Evolutionary conservation across 805 yeast genomes (phyloP).

Genomic region (Kodamaea hsintzibuensis): DNA sequence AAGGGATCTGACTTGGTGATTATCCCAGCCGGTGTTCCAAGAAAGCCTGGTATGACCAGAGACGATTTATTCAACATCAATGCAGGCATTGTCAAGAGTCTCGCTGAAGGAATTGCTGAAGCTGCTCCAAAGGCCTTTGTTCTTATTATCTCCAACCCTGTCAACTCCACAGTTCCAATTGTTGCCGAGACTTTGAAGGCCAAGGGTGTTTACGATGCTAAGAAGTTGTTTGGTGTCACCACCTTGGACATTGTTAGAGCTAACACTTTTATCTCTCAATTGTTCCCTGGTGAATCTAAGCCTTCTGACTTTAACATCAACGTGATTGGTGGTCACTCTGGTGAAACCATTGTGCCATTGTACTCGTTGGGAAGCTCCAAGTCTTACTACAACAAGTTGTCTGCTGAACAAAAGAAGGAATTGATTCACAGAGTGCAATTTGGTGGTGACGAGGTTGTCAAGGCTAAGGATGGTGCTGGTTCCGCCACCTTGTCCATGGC

Average conservation of each 20-base stretch:
- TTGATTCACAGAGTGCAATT: conserved; percentile 47
- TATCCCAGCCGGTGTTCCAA: conserved; percentile 87
- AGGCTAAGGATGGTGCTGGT: conserved; percentile 93
- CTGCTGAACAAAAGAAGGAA: conserved; percentile 32
- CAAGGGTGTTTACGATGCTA: conserved; percentile 67
- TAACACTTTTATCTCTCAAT: conserved; percentile 70
- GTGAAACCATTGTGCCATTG: conserved; percentile 90
- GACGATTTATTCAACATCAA: conserved; percentile 85
- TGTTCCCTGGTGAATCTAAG: conserved; percentile 43
- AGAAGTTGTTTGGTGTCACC: conserved; percentile 82
- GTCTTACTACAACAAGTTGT: conserved; percentile 36
- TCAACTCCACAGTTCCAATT: conserved; percentile 89
- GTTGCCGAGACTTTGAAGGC: conserved; percentile 77
- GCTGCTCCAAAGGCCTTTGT: conserved; percentile 74
- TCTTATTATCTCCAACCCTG: conserved; percentile 88
- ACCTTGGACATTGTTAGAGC: conserved; percentile 87
- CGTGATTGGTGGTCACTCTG: conserved; percentile 94
- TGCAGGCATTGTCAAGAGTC: conserved; percentile 73
- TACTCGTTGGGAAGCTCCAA: conserved; percentile 49
- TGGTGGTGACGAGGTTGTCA: conserved; percentile 95
- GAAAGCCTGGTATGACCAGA: conserved; percentile 94
- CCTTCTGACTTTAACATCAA: conserved; percentile 61
- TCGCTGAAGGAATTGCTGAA: conserved; percentile 74
- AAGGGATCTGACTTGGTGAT: conserved; percentile 49
- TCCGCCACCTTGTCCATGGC: conserved; percentile 97